A percentile compares a stretch with the other conserved stretches of the same genome.
These are phyloP conservation scores for Jasminum sambac DNA, from an alignment of 257 asterid genomes.

Conservation along the genomic window DNA sequence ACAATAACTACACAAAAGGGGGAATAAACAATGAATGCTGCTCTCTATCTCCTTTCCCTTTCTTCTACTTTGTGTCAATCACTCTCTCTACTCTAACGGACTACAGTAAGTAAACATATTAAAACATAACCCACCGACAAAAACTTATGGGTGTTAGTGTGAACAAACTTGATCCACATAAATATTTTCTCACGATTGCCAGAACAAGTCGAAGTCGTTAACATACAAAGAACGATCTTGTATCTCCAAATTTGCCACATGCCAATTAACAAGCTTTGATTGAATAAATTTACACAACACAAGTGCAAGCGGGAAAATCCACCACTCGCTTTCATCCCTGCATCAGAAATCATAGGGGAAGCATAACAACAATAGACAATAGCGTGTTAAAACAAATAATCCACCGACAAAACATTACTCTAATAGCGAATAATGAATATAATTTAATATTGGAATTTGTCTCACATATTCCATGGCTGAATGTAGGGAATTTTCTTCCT, in stretches of 20 bases:
- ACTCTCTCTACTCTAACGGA: slow-evolving; percentile 42
- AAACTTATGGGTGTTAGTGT: slow-evolving; percentile 62
- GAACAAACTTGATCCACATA: slow-evolving; percentile 28
- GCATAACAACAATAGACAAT: neutral
- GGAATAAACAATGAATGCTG: slow-evolving; percentile 55
- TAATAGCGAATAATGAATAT: neutral
- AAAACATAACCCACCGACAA: slow-evolving; percentile 49
- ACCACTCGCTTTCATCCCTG: slow-evolving; percentile 99
- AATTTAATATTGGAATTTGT: neutral
- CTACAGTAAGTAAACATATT: slow-evolving; percentile 33
- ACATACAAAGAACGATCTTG: slow-evolving; percentile 93
- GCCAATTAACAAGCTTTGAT: slow-evolving; percentile 88
- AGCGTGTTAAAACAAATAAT: neutral
- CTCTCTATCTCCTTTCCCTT: slow-evolving; percentile 38
- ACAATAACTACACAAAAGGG: slow-evolving; percentile 45
- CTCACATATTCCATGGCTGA: slow-evolving; percentile 99
- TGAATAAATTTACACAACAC: slow-evolving; percentile 85
- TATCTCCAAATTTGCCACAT: slow-evolving; percentile 90
- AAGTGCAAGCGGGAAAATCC: slow-evolving; percentile 92
- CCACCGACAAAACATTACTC: no score
- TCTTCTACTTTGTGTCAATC: slow-evolving; percentile 54
- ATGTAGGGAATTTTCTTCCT: slow-evolving; percentile 65
- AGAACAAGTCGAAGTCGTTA: slow-evolving; percentile 83
- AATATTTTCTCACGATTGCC: slow-evolving; percentile 69
- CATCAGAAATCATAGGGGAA: slow-evolving; percentile 22